These are phyloP conservation scores for Hypericum androsaemum DNA, from an alignment of 345 rosid species.

Conservation along the genomic window DNA sequence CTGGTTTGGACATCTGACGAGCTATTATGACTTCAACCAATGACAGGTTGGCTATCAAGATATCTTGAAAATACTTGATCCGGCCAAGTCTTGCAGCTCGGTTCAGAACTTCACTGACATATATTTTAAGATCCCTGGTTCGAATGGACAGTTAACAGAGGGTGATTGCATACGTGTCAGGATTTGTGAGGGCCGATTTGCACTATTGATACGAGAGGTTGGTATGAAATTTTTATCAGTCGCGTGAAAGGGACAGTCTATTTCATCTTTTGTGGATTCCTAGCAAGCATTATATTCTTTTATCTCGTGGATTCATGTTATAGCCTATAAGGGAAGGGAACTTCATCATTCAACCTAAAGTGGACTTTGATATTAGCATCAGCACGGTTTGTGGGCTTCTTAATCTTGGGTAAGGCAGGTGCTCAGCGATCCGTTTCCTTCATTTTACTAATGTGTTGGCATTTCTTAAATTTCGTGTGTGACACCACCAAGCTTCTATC, in stretches of 20 bases:
- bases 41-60: conserved; percentile 80
- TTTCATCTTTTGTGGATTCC: conserved; percentile 11
- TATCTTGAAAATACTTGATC: conserved; percentile 76
- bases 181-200: conserved; percentile 98
- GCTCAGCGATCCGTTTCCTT: conserved; percentile 10
- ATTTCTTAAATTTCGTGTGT: too few relatives aligned
- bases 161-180: conserved; percentile 95
- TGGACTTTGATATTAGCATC: conserved; percentile 94
- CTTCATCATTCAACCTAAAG: conserved; percentile 98
- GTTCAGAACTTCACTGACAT: conserved; percentile 91
- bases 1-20: conserved; percentile 11
- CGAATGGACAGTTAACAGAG: conserved; percentile 76
- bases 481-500: conserved; percentile 1
- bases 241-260: conserved; percentile 9
- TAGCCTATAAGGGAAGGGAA: conserved; percentile 99
- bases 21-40: conserved; percentile 9
- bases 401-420: conserved; percentile 78
- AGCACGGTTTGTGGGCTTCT: conserved; percentile 98
- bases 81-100: conserved; percentile 71
- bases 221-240: conserved; percentile 10
- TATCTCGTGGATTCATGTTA: conserved; percentile 18
- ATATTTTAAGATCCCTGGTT: conserved; percentile 78
- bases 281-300: conserved; percentile 12
- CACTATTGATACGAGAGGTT: conserved; percentile 94
- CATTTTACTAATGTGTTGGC: too few relatives aligned